Percentiles rank a stretch among this genome's conserved stretches.
phyloP scores from a whole-genome alignment of 2,329 filamentous ascomycete species.

The Claviceps capensis region DNA sequence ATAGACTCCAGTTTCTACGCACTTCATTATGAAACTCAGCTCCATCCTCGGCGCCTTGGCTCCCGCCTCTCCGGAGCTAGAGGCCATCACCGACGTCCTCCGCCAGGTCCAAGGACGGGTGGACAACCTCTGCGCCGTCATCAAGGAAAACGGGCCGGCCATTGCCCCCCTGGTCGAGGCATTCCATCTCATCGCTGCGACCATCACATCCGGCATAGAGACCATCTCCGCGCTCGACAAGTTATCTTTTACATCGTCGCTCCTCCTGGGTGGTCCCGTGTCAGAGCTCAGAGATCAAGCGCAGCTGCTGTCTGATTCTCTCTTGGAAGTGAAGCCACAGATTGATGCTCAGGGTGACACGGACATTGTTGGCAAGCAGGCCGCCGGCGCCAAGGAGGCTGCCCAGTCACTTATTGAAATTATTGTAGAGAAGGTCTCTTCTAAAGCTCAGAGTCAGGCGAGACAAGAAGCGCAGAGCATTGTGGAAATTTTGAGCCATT shows the following conservation, averaged over 20 bases:
- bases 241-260: not conserved
- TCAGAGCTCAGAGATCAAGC: not conserved
- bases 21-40: not conserved
- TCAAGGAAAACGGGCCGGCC: not conserved
- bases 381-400: not conserved
- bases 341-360: not conserved
- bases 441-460: not conserved
- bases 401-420: not conserved
- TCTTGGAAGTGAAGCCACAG: not conserved
- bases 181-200: not conserved
- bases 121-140: not conserved
- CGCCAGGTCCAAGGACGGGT: not conserved
- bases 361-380: not conserved
- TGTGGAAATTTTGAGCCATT: not conserved
- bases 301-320: not conserved
- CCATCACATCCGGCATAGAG: not conserved
- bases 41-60: not conserved
- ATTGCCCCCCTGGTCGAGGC: not conserved
- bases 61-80: not conserved
- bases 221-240: not conserved
- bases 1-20: not conserved
- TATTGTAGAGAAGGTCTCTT: not conserved
- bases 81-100: not conserved
- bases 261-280: not conserved
- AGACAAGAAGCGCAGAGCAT: not conserved